phyloP scores from a whole-genome alignment of 163 green algal species.

The Coccomyxa subellipsoidea region DNA sequence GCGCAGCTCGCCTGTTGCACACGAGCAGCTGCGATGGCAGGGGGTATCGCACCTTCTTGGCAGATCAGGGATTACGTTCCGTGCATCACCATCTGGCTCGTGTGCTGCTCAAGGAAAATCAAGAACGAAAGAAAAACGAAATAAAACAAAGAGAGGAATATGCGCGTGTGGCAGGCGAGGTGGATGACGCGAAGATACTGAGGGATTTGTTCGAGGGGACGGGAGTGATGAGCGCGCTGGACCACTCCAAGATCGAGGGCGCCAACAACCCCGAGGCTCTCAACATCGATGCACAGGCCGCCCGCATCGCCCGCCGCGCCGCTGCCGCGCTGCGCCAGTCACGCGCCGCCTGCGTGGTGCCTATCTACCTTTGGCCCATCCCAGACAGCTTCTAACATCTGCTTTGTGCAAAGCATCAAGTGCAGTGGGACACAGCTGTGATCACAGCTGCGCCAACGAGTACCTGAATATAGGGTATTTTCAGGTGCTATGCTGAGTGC shows the following conservation, averaged over 20 bases:
- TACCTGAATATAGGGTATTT: no score
- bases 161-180: background rate
- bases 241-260: slow-evolving; percentile 79
- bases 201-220: slow-evolving; percentile 75
- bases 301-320: slow-evolving; percentile 62
- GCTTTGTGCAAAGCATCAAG: no score
- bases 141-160: background rate
- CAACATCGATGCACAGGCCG: slow-evolving; percentile 59
- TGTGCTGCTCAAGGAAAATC: no score
- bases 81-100: no score
- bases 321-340: slow-evolving; percentile 72
- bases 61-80: no score
- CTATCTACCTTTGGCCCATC: background rate
- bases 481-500: no score
- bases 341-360: slow-evolving; percentile 29
- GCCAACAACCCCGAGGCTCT: slow-evolving; percentile 63
- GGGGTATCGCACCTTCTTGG: no score
- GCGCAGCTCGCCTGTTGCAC: no score
- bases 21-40: no score
- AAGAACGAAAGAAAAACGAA: no score
- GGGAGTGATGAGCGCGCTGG: slow-evolving; percentile 59
- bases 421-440: no score
- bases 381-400: background rate
- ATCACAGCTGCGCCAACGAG: no score
- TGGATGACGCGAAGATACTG: slow-evolving; percentile 49